Base-by-base conservation (phyloP, 371 early-diverging fungal species). In the Antonospora locustae region DNA sequence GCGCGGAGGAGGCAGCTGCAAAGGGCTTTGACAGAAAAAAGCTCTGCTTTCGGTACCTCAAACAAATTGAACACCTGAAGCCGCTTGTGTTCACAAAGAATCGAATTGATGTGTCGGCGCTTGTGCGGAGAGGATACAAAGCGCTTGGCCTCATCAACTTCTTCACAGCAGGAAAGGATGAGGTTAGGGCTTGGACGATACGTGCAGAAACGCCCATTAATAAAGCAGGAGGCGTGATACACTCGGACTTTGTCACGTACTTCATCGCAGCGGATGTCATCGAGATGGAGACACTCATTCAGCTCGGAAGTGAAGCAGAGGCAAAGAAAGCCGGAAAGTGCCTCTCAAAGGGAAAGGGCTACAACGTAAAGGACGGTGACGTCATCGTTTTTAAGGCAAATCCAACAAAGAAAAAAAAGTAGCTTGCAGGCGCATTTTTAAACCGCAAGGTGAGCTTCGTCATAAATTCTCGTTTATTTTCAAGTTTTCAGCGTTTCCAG, bases 211-310 rank as follows among this genome's bases (percentile, higher is more conserved):
- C 84, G 3, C 85, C 84, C 71, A 91, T 91, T 23, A 90, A 92
- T 20, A 83, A 87, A 52, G 95, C 98, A 23, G 98, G 93, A 12
- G 85, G 88, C 57, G 87, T 87, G 2, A 87, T 87, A 58, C 88
- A 88, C 77, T 80, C 84, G 24, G 95, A 96, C 67, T 92, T 96
- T 70, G 90, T 88, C 66, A 77, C 75, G 50, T 66, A 91, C 57
- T 95, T 97, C 67, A 88, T 97, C 66, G 84, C 86, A 81, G 94
- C 90, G 25, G 98, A 97, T 79, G 82, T 90, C 16, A 87, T 86
- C 82, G 77, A 79, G 55, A 90, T 78, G 61, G 80, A 79, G 2
- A 90, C 88, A 63, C 70, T 92, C 50, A 77, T 82, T 66, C 84
- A 84, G 52, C 72, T 79, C 7, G 83, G 83, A 16, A 67, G 72